Base-by-base conservation (phyloP, 2,329 filamentous ascomycete genomes). In the Trichoderma sp. region DNA sequence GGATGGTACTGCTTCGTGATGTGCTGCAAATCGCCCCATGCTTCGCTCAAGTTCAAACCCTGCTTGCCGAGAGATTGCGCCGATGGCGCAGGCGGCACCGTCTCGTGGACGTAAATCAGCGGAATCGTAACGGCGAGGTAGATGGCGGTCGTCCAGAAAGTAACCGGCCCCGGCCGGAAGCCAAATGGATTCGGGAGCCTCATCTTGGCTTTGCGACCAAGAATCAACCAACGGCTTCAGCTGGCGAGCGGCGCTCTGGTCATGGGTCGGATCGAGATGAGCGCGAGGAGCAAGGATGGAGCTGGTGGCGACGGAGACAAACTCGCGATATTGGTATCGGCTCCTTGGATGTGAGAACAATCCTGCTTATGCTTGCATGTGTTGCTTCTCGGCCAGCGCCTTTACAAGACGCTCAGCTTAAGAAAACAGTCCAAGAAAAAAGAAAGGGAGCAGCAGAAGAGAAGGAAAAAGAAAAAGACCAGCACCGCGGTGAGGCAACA, bases 131-230 rank as follows among this genome's bases (percentile, higher is more conserved):
- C 81, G 68, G 91, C 91, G 68, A 96, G 83, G 81, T 98, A 98
- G 70, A 93, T 83, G 71, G 89, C 77, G 14, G 89, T 89, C 53
- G 89, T 91, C 83, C 94, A 91, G 77, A 97, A 85, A 43, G 92
- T 94, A 70, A 98, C 95, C 62, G 93, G 90, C 72, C 88, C 85
- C 33, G 93, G 92, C 71, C 88, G 89, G 81, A 98, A 99, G 70
- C 89, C 90, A 76, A 97, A 82, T 2, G 87, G 87, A 71, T 89
- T 89, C 59, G 73, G 71, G 69, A 70, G 68, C 72, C 72, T 76
- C 79, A 80, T 80, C 61, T 58, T 69, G 56, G 31, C 10, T 21
- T 10, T 10, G 29, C 27, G 56, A 58, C 52, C 13, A 47, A 37
- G 49, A 57, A 53, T 49, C 40, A 13, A 24, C 11, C 27, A 29